phyloP scores from a whole-genome alignment of 225 moss, liverwort and hornwort genomes.

The Polytrichum formosum region DNA sequence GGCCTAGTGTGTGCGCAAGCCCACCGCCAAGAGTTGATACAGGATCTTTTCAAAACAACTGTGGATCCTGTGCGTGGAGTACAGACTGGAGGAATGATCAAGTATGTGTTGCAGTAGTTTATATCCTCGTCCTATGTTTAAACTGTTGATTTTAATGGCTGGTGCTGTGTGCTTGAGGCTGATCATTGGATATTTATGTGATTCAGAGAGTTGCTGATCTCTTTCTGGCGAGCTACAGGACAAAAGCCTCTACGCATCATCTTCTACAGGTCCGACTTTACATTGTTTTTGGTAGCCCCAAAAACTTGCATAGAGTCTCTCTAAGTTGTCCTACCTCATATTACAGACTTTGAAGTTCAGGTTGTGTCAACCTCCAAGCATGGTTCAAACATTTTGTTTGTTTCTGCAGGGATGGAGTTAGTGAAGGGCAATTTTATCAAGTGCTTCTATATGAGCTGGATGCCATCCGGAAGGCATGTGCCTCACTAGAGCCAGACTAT shows the following conservation, averaged over 20 bases:
- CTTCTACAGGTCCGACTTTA: conserved; percentile 64
- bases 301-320: too few relatives aligned
- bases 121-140: neutral
- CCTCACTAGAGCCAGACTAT: conserved; percentile 85
- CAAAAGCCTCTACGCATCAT: conserved; percentile 69
- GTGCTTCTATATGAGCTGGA: conserved; percentile 86
- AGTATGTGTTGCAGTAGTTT: conserved; percentile 34
- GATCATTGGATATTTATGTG: neutral
- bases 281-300: too few relatives aligned
- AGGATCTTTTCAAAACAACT: conserved; percentile 84
- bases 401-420: conserved; percentile 74
- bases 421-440: conserved; percentile 95
- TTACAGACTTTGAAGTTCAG: too few relatives aligned
- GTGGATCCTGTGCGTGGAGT: conserved; percentile 84
- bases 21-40: conserved; percentile 88
- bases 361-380: too few relatives aligned
- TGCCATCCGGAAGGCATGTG: conserved; percentile 93
- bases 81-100: conserved; percentile 94
- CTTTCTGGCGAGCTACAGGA: conserved; percentile 49
- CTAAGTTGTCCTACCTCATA: too few relatives aligned
- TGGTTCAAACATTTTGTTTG: neutral
- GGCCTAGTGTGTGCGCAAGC: conserved; percentile 95
- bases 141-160: too few relatives aligned
- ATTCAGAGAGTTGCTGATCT: conserved; percentile 45
- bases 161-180: neutral